Evolutionary conservation across 2,329 filamentous ascomycete species (phyloP), one percentile per base, ranked within the genome.

Genomic region (Tolypocladium endophyticum): DNA sequence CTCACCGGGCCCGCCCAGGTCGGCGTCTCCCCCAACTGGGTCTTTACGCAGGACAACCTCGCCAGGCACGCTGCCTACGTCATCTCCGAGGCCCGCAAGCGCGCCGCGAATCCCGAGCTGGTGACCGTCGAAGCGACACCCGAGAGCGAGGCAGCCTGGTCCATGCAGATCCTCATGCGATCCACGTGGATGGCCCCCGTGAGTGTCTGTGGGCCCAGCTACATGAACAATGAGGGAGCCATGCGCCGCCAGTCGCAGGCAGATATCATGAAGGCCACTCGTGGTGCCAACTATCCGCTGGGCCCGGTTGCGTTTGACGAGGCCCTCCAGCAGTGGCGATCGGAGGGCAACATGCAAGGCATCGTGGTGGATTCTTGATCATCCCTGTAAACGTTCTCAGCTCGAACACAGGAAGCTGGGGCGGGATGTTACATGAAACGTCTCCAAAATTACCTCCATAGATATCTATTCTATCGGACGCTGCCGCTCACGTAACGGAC

Each of bases 181-280:
- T 77, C 77, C 0, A 69, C 68, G 9, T 72, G 73, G 35, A 74
- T 77, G 45, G 73, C 73, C 0, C 71, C 71, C 9, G 59, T 79
- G 25, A 66, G 68, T 6, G 73, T 78, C 18, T 86, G 82, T 68
- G 83, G 81, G n/a, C 82, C 82, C 0, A 73, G 78, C 16, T 85
- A 84, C 63, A 69, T 78, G 45, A 84, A 81, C 55, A 69, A 66
- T 28, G 79, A 83, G 67, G 77, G 74, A 2, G 67, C 71, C 41
- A 59, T 67, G n/a, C 35, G 12, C 14, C 45, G 45, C 16, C 38
- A 18, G 28, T 65, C 66, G 9, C 65, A 59, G 18, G 71, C 69
- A 61, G 70, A 69, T 2, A 63, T 69, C 62, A 63, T 72, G 41
- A 76, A 73, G 64, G 61, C 61, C 45, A 70, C 70, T 0, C 65